Evolutionary conservation across 2,329 filamentous ascomycete genomes (phyloP).

Genomic region (Massarina eburnea): DNA sequence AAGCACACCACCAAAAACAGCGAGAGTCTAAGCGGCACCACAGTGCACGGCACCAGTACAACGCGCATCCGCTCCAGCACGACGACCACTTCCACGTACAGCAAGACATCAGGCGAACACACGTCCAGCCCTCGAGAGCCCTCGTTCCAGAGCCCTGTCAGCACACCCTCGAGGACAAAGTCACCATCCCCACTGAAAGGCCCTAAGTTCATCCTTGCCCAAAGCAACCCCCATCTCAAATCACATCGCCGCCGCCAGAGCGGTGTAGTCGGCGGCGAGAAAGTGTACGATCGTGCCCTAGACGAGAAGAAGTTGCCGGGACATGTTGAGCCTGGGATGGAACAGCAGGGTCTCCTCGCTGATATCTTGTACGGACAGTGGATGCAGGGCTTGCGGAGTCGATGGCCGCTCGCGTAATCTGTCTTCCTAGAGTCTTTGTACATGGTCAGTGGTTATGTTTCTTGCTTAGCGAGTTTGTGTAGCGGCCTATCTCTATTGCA

Average conservation of each 20-base stretch:
- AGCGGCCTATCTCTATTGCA: too few species aligned
- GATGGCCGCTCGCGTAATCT: constrained; percentile 43
- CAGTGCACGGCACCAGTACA: constrained; percentile 36
- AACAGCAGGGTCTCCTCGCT: constrained; percentile 85
- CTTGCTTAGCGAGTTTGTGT: too few species aligned
- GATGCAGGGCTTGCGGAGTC: constrained; percentile 73
- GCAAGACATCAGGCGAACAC: constrained; percentile 24
- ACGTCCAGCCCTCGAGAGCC: constrained; percentile 20
- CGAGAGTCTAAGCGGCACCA: constrained; percentile 37
- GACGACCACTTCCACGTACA: constrained; percentile 17
- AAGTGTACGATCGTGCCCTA: constrained; percentile 39
- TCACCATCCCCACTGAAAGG: constrained; percentile 51
- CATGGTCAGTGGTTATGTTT: neutral
- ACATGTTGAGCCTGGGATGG: constrained; percentile 72
- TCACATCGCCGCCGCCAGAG: constrained; percentile 64
- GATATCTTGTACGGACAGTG: constrained; percentile 90
- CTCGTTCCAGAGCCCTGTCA: constrained; percentile 21
- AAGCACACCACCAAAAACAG: constrained; percentile 36
- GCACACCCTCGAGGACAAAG: constrained; percentile 32
- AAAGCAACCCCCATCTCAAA: constrained; percentile 83
- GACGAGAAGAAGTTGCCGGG: constrained; percentile 60
- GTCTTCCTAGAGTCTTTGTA: neutral
- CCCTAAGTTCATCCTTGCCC: constrained; percentile 72
- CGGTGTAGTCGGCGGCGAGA: constrained; percentile 45
- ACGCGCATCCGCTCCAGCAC: constrained; percentile 38